Evolutionary conservation across 2,329 filamentous ascomycete genomes (phyloP).

Genomic region (Clonostachys solani): DNA sequence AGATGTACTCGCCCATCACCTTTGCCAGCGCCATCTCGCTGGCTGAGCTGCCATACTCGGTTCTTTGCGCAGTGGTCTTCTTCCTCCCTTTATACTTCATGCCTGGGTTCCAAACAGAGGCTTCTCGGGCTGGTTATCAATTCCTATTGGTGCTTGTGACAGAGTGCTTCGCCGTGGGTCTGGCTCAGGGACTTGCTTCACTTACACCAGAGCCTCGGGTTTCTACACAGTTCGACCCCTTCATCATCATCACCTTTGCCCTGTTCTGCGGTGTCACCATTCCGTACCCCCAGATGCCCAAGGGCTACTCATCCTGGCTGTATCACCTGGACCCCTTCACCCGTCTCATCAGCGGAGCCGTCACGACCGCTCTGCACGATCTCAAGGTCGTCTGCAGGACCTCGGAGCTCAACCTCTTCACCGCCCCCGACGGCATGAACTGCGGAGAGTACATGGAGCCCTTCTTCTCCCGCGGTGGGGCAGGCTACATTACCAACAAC

Average conservation of each 20-base stretch:
- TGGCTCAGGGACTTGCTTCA: conserved; percentile 73
- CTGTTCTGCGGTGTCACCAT: conserved; percentile 88
- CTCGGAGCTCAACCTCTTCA: conserved; percentile 64
- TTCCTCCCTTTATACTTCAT: conserved; percentile 84
- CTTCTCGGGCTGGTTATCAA: conserved; percentile 73
- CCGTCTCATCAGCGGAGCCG: conserved; percentile 73
- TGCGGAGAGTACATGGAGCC: conserved; percentile 73
- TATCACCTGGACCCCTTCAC: conserved; percentile 84
- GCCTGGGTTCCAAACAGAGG: conserved; percentile 62
- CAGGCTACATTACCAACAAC: conserved; percentile 68
- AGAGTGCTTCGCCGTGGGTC: conserved; percentile 77
- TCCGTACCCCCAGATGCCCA: conserved; percentile 70
- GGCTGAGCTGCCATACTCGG: conserved; percentile 79
- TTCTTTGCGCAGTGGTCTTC: conserved; percentile 76
- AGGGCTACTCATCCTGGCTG: conserved; percentile 76
- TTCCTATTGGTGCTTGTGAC: conserved; percentile 83
- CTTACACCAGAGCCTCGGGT: conserved; percentile 77
- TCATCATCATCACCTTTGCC: conserved; percentile 76
- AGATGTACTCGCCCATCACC: conserved; percentile 79
- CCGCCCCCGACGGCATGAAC: conserved; percentile 57
- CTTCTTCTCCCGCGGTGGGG: conserved; percentile 65
- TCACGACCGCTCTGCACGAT: conserved; percentile 71
- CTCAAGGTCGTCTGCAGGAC: conserved; percentile 56
- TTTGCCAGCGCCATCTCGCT: conserved; percentile 77
- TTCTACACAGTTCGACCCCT: conserved; percentile 74